A percentile compares a stretch with the other conserved stretches of the same genome.
These are phyloP conservation scores for Lactarius deliciosus DNA, from an alignment of 768 basidiomycete genomes.

Conservation along the genomic window DNA sequence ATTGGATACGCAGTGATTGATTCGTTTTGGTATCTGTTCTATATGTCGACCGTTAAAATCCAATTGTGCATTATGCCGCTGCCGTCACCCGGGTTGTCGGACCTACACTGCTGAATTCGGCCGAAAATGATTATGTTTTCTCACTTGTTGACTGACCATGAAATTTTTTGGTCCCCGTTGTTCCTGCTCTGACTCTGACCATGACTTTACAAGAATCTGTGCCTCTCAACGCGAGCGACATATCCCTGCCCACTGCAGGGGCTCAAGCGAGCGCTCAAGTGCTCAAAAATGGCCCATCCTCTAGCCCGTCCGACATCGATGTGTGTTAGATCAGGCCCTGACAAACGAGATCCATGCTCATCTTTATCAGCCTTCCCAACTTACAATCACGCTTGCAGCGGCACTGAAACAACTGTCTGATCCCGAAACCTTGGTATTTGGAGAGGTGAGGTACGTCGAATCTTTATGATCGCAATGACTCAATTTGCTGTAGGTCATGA, in stretches of 20 bases:
- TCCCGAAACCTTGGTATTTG: conserved; percentile 52
- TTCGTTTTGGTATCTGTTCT: conserved; percentile 2
- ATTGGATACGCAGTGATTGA: not conserved
- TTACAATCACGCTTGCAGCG: conserved; percentile 48
- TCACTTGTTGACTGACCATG: not conserved
- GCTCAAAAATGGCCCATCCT: conserved; percentile 23
- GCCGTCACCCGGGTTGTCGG: not conserved
- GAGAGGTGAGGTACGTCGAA: conserved; percentile 44
- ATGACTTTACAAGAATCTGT: conserved; percentile 16
- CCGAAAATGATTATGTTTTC: not conserved
- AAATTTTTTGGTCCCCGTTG: not conserved
- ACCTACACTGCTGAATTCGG: not conserved
- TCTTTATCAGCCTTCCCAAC: conserved; percentile 50
- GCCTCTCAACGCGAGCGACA: conserved; percentile 22
- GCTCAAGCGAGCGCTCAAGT: not conserved
- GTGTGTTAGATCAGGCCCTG: conserved; percentile 11
- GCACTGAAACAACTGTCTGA: conserved; percentile 52
- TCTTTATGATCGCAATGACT: not conserved
- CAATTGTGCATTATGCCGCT: not conserved
- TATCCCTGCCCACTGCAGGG: conserved; percentile 16
- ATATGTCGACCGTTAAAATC: not conserved
- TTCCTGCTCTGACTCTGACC: not conserved
- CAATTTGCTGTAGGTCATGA: conserved; percentile 46
- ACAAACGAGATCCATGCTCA: not conserved
- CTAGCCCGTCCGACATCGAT: conserved; percentile 25